A percentile compares a stretch with the other conserved stretches of the same genome.
Evolutionary conservation across 2,329 filamentous ascomycete species (phyloP).

Genomic region (Cercospora zeae-maydis): DNA sequence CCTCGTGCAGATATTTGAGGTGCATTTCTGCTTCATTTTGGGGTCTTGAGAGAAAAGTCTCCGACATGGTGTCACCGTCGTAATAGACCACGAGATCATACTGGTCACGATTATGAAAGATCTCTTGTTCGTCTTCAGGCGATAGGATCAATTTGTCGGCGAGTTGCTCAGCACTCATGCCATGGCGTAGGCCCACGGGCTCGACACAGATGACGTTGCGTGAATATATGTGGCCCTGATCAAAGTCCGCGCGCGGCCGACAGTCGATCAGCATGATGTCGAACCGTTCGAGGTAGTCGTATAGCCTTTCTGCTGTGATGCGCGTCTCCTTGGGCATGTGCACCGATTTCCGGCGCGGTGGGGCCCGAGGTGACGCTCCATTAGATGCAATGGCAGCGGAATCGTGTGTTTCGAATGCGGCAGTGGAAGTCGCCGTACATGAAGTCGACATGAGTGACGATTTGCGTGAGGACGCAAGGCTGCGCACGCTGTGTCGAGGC

Average conservation of each 20-base stretch:
- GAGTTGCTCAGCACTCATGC: slow-evolving; percentile 61
- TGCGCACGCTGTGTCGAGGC: slow-evolving; percentile 62
- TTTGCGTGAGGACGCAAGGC: slow-evolving; percentile 56
- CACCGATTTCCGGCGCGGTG: slow-evolving; percentile 41
- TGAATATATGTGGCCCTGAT: slow-evolving; percentile 83
- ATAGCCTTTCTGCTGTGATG: slow-evolving; percentile 68
- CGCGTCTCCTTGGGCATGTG: slow-evolving; percentile 54
- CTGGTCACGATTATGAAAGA: slow-evolving; percentile 69
- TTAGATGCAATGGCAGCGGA: background rate
- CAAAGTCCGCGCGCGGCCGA: slow-evolving; percentile 72
- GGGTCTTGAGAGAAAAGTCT: slow-evolving; percentile 52
- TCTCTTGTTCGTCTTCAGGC: slow-evolving; percentile 67
- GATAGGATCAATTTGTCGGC: slow-evolving; percentile 67
- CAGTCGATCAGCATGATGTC: slow-evolving; percentile 81
- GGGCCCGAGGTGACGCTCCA: slow-evolving; percentile 6
- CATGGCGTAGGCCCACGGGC: slow-evolving; percentile 68
- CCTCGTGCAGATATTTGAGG: slow-evolving; percentile 71
- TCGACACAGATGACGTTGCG: slow-evolving; percentile 86
- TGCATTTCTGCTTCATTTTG: slow-evolving; percentile 44
- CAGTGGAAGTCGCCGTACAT: slow-evolving; percentile 33
- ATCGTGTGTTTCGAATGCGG: slow-evolving; percentile 12
- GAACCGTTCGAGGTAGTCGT: slow-evolving; percentile 64
- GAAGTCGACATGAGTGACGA: slow-evolving; percentile 45
- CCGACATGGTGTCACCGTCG: slow-evolving; percentile 64
- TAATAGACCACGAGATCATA: slow-evolving; percentile 91